These are phyloP conservation scores for Cyclanthera cordifolia DNA, from an alignment of 306 rosid species.

Conservation along the genomic window DNA sequence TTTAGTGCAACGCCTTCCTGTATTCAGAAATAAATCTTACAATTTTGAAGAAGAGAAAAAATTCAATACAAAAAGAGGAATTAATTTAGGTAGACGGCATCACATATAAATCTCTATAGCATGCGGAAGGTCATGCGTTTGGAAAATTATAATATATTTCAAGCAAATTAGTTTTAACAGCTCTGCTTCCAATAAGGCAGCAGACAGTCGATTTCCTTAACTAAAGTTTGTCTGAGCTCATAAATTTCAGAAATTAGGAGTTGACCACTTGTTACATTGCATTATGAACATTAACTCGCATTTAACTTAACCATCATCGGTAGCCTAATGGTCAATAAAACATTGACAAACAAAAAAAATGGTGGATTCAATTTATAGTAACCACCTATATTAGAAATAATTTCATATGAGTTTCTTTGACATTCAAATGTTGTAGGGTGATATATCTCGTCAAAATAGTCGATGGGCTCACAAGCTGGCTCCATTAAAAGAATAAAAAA, in stretches of 20 bases:
- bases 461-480: too few species aligned
- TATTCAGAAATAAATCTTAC: slow-evolving; percentile 13
- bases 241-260: background rate
- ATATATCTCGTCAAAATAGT: too few species aligned
- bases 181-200: too few species aligned
- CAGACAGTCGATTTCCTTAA: background rate
- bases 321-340: too few species aligned
- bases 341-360: too few species aligned
- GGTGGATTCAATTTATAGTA: too few species aligned
- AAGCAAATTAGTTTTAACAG: too few species aligned
- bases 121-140: background rate
- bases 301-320: background rate
- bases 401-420: too few species aligned
- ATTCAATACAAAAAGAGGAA: background rate
- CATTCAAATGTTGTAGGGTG: too few species aligned
- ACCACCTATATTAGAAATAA: too few species aligned
- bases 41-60: background rate
- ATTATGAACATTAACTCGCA: background rate
- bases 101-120: background rate
- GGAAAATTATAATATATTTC: background rate
- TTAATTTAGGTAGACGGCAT: background rate
- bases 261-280: background rate
- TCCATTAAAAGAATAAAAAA: too few species aligned
- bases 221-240: background rate
- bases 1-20: slow-evolving; percentile 96